Base-by-base conservation (phyloP, 768 basidiomycete genomes). In the Pulveroboletus sp. region DNA sequence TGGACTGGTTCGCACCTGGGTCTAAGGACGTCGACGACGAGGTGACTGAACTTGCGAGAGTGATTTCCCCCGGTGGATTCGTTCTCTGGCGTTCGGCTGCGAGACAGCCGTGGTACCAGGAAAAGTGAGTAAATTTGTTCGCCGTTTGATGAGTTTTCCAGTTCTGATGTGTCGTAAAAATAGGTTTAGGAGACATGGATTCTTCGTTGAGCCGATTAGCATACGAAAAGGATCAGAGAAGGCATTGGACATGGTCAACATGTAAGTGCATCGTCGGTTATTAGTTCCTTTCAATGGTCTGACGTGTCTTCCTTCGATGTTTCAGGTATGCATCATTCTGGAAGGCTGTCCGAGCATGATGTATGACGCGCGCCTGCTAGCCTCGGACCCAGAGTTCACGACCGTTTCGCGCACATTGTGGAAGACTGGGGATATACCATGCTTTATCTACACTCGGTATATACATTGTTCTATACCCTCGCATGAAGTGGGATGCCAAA, bases 211-310 rank as follows among this genome's bases (percentile, higher is more conserved):
- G 23, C 68, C 78, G 9, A 67, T 86, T 13, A 75, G 74, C 17
- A 71, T 82, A 49, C 70, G 86, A 46, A 68, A 75, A 55, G 78
- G 80, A 2, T 59, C 70, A 0, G 63, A 69, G 8, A 63, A 55
- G 6, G 77, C 82, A 4, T 74, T 88, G 44, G 85, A 87, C 64
- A 69, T 79, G 50, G 85, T 86, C 27, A 86, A 86, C 60, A 86
- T 87, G 85, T 82, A 57, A 45, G 79, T 64, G 7, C 5, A 8
- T 26, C 8, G 6, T n/a, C 6, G 19, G 11, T 11, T 27, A 19
- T 4, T 14, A 6, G n/a, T n/a, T 13, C 23, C 46, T 5, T 42
- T 36, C 20, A 26, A 11, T 26, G 1, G 26, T 7, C 5, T 49
- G 42, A 50, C 36, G 27, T 1, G 23, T 26, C 16, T 2, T 20